phyloP scores from a whole-genome alignment of 2,329 filamentous ascomycete genomes.

The Xylaria multiplex region DNA sequence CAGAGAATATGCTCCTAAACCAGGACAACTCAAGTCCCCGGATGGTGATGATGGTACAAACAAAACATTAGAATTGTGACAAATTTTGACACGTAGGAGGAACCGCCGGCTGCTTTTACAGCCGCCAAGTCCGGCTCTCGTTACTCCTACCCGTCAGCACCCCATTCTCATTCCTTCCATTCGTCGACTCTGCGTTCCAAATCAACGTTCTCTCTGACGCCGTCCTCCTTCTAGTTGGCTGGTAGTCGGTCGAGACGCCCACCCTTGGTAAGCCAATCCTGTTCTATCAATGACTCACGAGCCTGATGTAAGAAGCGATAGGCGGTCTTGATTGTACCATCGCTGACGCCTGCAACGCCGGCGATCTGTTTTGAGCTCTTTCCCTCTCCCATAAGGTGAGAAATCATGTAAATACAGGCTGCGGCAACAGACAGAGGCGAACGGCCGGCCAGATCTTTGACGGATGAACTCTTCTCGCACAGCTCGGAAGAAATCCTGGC shows the following conservation, averaged over 20 bases:
- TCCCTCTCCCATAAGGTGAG: constrained; percentile 81
- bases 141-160: neutral
- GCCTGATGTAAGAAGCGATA: constrained; percentile 88
- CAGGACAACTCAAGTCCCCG: constrained; percentile 14
- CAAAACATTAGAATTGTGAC: constrained; percentile 9
- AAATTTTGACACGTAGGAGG: neutral
- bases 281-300: constrained; percentile 77
- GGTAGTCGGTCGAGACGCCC: constrained; percentile 79
- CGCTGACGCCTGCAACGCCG: constrained; percentile 85
- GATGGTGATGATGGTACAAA: neutral
- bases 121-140: neutral
- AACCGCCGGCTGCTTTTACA: constrained; percentile 6
- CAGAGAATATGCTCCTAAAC: constrained; percentile 3
- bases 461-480: constrained; percentile 78
- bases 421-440: constrained; percentile 94
- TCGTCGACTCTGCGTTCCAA: neutral
- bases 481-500: constrained; percentile 83
- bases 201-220: neutral
- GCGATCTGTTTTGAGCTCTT: constrained; percentile 90
- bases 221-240: constrained; percentile 53
- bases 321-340: constrained; percentile 94
- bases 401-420: constrained; percentile 96
- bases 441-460: constrained; percentile 86
- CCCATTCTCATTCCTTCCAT: neutral
- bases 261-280: constrained; percentile 76